These are phyloP conservation scores for Dothideomycetes sp. DNA, from an alignment of 2,329 filamentous ascomycete species.

Conservation along the genomic window DNA sequence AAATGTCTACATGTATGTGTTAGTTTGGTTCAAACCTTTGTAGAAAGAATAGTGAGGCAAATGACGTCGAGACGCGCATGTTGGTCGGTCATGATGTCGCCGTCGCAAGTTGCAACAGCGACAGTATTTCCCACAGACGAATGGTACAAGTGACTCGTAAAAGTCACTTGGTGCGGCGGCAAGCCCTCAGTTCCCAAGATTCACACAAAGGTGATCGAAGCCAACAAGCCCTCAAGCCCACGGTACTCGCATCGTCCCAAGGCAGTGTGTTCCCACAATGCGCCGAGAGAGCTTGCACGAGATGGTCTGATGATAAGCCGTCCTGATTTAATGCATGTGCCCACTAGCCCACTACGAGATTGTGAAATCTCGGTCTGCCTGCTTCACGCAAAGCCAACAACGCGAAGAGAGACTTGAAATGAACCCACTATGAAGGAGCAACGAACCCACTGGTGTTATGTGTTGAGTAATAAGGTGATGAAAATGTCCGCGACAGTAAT, in stretches of 20 bases:
- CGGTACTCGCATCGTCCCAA: constrained; percentile 33
- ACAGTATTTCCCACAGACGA: constrained; percentile 7
- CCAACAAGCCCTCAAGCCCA: constrained; percentile 37
- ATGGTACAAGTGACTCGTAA: constrained; percentile 4
- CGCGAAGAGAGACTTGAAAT: constrained; percentile 13
- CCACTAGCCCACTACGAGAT: constrained; percentile 15
- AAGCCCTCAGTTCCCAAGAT: constrained; percentile 25
- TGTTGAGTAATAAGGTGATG: constrained; percentile 1
- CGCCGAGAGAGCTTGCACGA: constrained; percentile 31
- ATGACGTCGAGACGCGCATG: constrained; percentile 6
- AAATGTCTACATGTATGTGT: constrained; percentile 5
- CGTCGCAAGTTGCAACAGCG: constrained; percentile 11
- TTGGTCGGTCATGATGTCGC: constrained; percentile 8
- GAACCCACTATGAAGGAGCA: constrained; percentile 17
- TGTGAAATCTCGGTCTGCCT: constrained; percentile 11
- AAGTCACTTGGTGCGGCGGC: constrained; percentile 12
- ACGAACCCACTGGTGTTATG: constrained; percentile 17
- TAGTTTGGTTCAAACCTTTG: constrained; percentile 4
- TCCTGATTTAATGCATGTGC: constrained; percentile 14
- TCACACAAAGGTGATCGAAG: constrained; percentile 21
- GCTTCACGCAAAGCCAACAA: constrained; percentile 14
- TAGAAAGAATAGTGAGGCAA: constrained; percentile 4
- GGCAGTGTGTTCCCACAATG: constrained; percentile 46
- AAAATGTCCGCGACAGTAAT: constrained; percentile 2
- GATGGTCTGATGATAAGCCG: constrained; percentile 25